Evolutionary conservation across 495 filamentous ascomycete genomes (phyloP), one percentile per base, ranked within the genome.

Genomic region (Podospora pseudocomata): DNA sequence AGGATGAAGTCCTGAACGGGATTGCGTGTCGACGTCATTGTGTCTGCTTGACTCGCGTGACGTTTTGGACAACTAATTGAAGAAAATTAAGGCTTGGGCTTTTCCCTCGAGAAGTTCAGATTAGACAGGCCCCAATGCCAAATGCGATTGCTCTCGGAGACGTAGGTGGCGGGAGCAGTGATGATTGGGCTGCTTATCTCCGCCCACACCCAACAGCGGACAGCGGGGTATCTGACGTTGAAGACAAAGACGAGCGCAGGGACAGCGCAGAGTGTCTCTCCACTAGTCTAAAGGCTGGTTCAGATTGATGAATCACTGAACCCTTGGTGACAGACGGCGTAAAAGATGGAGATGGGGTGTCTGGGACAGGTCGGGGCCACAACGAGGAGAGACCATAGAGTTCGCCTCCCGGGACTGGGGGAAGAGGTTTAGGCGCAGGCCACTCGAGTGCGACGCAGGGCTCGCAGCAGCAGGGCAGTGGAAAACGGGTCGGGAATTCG

Each of bases 1-100:
- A 97, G 89, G 75, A 83, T 75, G 73, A 84, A 80, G 64, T 80
- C 76, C 63, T 77, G 74, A 13, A 82, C 73, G 11, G 79, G 71
- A 60, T 80, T 78, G 55, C 76, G 78, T 68, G 80, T 70, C 65
- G 80, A 82, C 67, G 80, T 78, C 82, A 83, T 83, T 44, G 73
- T 82, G 79, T n/a, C 61, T 67, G 79, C 26, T 7, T 26, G 27
- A 56, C n/a, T 60, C 59, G 64, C 59, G 64, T 57, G 60, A 63
- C 61, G 61, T 32, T 63, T 39, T 26, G 15, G 61, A 63, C 32
- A 32, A 49, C 27, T 18, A 18, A 19, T 34, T 28, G 30, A 49
- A 32, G 49, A 19, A 39, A 11, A 49, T 39, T 13, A 44, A n/a
- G 28, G 2, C 27, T 32, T 32, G 27, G 7, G 39, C 39, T 2